phyloP scores from a whole-genome alignment of 306 rosid species.

The Cyamopsis tetragonoloba region DNA sequence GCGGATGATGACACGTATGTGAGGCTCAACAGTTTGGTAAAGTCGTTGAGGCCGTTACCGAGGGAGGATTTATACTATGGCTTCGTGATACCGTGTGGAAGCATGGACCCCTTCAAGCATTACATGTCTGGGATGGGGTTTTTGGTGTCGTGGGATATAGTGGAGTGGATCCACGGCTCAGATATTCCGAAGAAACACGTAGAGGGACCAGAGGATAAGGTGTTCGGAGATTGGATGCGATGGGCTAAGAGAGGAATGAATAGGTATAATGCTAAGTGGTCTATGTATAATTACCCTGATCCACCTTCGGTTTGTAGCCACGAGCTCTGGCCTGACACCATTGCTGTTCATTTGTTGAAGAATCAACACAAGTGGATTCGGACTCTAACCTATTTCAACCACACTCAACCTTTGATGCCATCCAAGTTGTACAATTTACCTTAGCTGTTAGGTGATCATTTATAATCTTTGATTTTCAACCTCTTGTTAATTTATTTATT shows the following conservation, averaged over 20 bases:
- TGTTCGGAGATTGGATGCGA: conserved; percentile 79
- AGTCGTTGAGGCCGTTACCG: conserved; percentile 57
- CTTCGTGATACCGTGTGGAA: conserved; percentile 83
- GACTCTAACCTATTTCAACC: conserved; percentile 65
- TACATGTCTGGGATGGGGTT: conserved; percentile 99
- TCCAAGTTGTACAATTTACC: conserved; percentile 79
- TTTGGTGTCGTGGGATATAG: conserved; percentile 87
- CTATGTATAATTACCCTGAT: conserved; percentile 87
- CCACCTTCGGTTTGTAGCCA: conserved; percentile 74
- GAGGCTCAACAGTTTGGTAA: conserved; percentile 55
- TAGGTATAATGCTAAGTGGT: conserved; percentile 88
- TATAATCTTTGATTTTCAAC: background rate
- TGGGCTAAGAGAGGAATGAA: conserved; percentile 55
- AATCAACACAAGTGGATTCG: conserved; percentile 77
- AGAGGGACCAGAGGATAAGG: conserved; percentile 83
- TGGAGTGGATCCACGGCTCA: conserved; percentile 73
- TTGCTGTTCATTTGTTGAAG: conserved; percentile 95
- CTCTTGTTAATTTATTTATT: conserved; percentile 16
- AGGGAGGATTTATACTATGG: conserved; percentile 88
- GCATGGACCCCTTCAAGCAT: conserved; percentile 82
- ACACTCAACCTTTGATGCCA: conserved; percentile 52
- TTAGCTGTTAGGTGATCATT: conserved; percentile 4
- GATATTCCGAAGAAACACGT: conserved; percentile 68
- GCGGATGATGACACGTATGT: conserved; percentile 75
- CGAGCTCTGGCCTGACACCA: conserved; percentile 72